Base-by-base conservation (phyloP, 2,329 filamentous ascomycete species). In the Pseudocercospora cruenta region DNA sequence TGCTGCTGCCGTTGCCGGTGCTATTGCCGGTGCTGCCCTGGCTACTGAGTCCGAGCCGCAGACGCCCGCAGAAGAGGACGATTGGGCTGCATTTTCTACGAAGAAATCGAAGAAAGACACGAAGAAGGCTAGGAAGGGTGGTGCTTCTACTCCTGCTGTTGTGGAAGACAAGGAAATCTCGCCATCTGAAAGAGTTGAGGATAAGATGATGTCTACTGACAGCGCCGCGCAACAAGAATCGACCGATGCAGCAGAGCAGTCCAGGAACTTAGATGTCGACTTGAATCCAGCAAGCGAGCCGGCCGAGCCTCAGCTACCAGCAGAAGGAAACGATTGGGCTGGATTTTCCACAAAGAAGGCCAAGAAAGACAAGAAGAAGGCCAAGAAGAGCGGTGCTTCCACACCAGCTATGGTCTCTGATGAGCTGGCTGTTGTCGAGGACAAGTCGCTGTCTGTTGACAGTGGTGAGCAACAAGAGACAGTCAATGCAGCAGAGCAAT, bases 321-420 rank as follows among this genome's bases (percentile, higher is more conserved):
- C 58, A 22, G 62, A 67, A 26, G 67, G 69, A 16, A 68, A 72
- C n/a, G 67, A 70, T 9, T 73, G 65, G 65, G 58, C 70, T 12
- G 55, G 58, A 21, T 65, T 70, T 22, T 69, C 70, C 1, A 61
- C 62, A 22, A 78, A 79, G 68, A 73, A 73, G 66, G 76, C 78
- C 28, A 81, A 81, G 72, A 82, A 82, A 58, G 78, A 79, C 28
- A 81, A 81, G 71, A 80, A 80, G 58, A 82, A 82, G 67, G 74
- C 72, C 2, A 74, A 70, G 65, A 72, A 71, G 55, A 68, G 65
- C 45, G 69, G 66, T 8, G 45, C 36, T 12, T 64, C 63, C 3
- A 68, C 67, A 12, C 67, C 70, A 49, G 54, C 45, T 14, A 21
- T 21, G 28, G 24, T 28, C 45, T 19, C 63, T 9, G n/a, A 33